phyloP scores from a whole-genome alignment of 495 filamentous ascomycete species.

The Opeltia flavorubescens region DNA sequence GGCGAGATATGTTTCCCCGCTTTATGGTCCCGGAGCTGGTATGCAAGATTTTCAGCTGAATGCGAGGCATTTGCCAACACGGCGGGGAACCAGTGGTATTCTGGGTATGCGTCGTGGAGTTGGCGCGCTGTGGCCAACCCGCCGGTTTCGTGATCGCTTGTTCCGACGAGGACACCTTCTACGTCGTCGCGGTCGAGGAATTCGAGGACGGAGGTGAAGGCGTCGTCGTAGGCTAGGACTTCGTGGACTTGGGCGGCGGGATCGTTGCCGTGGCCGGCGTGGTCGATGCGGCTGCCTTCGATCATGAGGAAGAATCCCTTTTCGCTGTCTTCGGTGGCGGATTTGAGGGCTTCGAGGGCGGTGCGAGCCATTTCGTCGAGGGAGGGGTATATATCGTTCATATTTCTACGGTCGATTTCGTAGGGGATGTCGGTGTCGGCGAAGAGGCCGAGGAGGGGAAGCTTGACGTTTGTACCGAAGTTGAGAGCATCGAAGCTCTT shows the following conservation, averaged over 20 bases:
- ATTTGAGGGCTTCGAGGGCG: conserved; percentile 61
- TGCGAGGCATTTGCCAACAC: conserved; percentile 70
- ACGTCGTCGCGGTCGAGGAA: conserved; percentile 63
- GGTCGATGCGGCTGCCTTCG: conserved; percentile 89
- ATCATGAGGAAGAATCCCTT: conserved; percentile 98
- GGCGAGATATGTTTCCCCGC: conserved; percentile 7
- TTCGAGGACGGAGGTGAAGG: conserved; percentile 68
- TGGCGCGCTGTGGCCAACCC: conserved; percentile 71
- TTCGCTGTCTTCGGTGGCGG: conserved; percentile 73
- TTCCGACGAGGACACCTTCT: conserved; percentile 69
- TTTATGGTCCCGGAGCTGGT: conserved; percentile 44
- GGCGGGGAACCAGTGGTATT: conserved; percentile 77
- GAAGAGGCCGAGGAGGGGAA: conserved; percentile 80
- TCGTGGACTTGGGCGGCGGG: conserved; percentile 91
- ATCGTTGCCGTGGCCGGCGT: conserved; percentile 90
- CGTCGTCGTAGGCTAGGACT: conserved; percentile 79
- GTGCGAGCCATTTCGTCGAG: conserved; percentile 83
- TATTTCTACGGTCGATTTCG: conserved; percentile 72
- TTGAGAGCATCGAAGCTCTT: conserved; percentile 64
- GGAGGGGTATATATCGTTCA: conserved; percentile 71
- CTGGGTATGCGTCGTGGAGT: conserved; percentile 48
- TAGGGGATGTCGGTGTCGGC: conserved; percentile 75
- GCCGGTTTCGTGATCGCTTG: conserved; percentile 92
- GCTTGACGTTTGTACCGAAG: conserved; percentile 51
- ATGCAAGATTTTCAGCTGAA: conserved; percentile 55